Evolutionary conservation across 2,329 filamentous ascomycete species (phyloP), one percentile per base, ranked within the genome.

Genomic region (Scedosporium boydii): DNA sequence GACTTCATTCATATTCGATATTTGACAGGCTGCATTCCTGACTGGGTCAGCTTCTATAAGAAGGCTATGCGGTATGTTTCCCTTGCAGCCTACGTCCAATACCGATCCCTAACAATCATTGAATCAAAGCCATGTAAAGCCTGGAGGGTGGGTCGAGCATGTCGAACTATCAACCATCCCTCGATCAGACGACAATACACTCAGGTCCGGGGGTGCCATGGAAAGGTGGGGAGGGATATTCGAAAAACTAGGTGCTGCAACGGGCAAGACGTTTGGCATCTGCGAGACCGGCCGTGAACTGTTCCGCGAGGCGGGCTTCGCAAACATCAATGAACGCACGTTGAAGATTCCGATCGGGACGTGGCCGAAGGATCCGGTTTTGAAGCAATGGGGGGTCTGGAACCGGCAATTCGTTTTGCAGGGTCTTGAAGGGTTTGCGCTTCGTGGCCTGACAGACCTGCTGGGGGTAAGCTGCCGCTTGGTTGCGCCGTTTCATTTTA

Each of bases 61-160:
- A 69, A 72, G 61, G 68, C 66, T 0, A 78, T 74, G 65, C 75
- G 73, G 65, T 78, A 79, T 64, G 73, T 80, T 21, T 75, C 23
- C 23, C 3, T 23, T 23, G 23, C 23, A 23, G 23, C 23, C 23
- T 21, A 9, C 23, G 14, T 27, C 12, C 5, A 14, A 23, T 14
- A 18, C 21, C 10, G 18, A n/a, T 16, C n/a, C 14, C 53, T 56
- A 26, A 56, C 53, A 18, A 14, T 6, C 9, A 23, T 27, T 51
- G 27, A 23, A 79, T 1, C 82, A 74, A 66, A 71, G 55, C 1
- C 55, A 57, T 56, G 66, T 76, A 4, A 74, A 75, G 58, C 69
- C 72, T 0, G 74, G 73, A 1, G 74, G 73, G 0, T 72, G 69
- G 66, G 62, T 75, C 14, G 68, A 70, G 61, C 59, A 69, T 26